Evolutionary conservation across 768 basidiomycete genomes (phyloP), one percentile per base, ranked within the genome.

Genomic region (Suillus fuscotomentosus): DNA sequence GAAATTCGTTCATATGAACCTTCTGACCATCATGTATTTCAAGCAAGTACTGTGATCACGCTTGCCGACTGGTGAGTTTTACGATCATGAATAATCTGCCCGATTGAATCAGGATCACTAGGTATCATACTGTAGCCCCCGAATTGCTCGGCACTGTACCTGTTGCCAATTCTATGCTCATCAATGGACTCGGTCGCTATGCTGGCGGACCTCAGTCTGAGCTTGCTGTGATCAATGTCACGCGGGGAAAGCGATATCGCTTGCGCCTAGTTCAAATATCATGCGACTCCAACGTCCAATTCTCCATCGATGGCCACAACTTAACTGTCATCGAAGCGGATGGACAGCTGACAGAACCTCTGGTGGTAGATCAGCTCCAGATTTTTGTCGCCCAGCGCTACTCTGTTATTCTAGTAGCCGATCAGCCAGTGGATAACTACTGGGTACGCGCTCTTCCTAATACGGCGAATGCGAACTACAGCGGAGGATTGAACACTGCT

Each of bases 271-370:
- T 81, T 14, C 72, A 68, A 34, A 73, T 79, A 13, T 79, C 83
- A 1, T 84, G 84, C 64, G 79, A 81, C 42, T 75, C 72, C 1
- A 74, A 71, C 69, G 84, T 76, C 68, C 73, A 67, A 22, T 82
- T 84, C 71, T 78, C 78, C 2, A 81, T 84, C 62, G 80, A 83
- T 64, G 76, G 75, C 1, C 84, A 85, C 63, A 64, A 48, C 0
- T 70, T 83, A 69, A 83, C 79, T 0, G 72, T 84, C 57, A 84
- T 84, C 55, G 83, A 84, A 68, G 78, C 74, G 4, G 83, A 84
- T 61, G 80, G 79, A 10, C 68, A 74, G 24, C 77, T 78, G 63
- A 71, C 74, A 9, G 64, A 77, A 57, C 82, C 84, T 0, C 63
- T 79, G 6, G 68, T 67, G 3, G 83, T 83, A 3, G 81, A 83